Evolutionary conservation across 495 filamentous ascomycete species (phyloP).

Genomic region (Daldinia vernicosa): DNA sequence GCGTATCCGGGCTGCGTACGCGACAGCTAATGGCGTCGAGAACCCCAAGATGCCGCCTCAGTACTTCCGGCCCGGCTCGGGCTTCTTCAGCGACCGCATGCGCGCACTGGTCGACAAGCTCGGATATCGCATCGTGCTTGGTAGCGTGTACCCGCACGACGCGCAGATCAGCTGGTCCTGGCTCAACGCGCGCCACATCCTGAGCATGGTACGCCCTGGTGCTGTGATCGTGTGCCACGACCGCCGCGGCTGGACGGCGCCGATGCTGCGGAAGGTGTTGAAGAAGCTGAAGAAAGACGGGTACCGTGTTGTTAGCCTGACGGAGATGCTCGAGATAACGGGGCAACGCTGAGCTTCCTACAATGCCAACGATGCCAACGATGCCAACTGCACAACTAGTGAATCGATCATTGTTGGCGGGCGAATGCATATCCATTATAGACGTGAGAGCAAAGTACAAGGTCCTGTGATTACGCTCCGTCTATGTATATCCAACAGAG

Average conservation of each 20-base stretch:
- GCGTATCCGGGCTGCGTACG: constrained; percentile 65
- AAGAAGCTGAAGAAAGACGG: constrained; percentile 72
- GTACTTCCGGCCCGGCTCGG: constrained; percentile 83
- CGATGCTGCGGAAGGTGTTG: constrained; percentile 76
- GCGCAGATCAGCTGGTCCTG: constrained; percentile 72
- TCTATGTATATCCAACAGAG: neutral
- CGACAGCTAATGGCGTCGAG: constrained; percentile 43
- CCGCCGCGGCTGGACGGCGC: constrained; percentile 76
- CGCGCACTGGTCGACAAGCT: constrained; percentile 60
- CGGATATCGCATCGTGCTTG: constrained; percentile 75
- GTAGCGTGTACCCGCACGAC: constrained; percentile 88
- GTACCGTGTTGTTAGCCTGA: constrained; percentile 74
- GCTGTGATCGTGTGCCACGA: constrained; percentile 87
- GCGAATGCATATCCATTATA: neutral
- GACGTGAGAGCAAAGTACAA: neutral
- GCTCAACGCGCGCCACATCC: constrained; percentile 79
- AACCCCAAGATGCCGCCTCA: constrained; percentile 48
- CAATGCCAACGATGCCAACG: neutral
- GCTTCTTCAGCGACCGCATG: constrained; percentile 78
- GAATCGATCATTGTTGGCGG: neutral
- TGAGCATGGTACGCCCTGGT: constrained; percentile 79
- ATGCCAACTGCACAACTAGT: neutral
- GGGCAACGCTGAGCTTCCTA: neutral
- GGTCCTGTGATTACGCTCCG: neutral
- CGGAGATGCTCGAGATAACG: constrained; percentile 62